Evolutionary conservation across 352 stramenopile genomes (phyloP).

Genomic region (Globisporangium takayamanum): DNA sequence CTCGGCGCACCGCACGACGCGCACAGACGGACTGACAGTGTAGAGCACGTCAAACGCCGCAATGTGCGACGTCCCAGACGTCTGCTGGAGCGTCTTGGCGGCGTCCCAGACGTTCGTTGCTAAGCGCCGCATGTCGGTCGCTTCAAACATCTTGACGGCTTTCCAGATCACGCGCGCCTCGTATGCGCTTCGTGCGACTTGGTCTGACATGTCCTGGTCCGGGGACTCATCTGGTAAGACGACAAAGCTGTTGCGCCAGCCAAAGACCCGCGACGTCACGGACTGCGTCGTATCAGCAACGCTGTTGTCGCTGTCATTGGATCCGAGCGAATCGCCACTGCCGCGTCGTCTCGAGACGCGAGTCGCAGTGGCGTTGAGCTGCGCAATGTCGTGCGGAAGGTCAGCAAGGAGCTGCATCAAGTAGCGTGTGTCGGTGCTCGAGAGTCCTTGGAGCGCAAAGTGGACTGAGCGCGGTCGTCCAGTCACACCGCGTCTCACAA

Average conservation of each 20-base stretch:
- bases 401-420: slow-evolving; percentile 28
- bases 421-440: slow-evolving; percentile 27
- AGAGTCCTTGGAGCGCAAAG: slow-evolving; percentile 27
- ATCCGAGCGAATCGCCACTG: not conserved
- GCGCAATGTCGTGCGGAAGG: slow-evolving; percentile 31
- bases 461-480: slow-evolving; percentile 25
- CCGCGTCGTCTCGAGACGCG: slow-evolving; percentile 5
- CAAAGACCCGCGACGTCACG: slow-evolving; percentile 16
- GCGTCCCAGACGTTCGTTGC: slow-evolving; percentile 30
- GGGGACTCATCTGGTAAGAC: slow-evolving; percentile 7
- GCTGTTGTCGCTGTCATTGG: not conserved
- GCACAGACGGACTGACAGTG: slow-evolving; percentile 21
- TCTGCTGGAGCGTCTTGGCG: slow-evolving; percentile 4
- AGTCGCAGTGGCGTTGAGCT: slow-evolving; percentile 25
- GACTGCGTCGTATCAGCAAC: slow-evolving; percentile 4
- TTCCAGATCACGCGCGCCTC: slow-evolving; percentile 31
- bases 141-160: slow-evolving; percentile 31
- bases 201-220: slow-evolving; percentile 4
- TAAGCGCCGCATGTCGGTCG: slow-evolving; percentile 23
- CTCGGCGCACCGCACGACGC: slow-evolving; percentile 26
- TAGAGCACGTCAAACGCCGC: slow-evolving; percentile 22
- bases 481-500: slow-evolving; percentile 2
- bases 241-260: slow-evolving; percentile 30
- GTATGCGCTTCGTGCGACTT: slow-evolving; percentile 6
- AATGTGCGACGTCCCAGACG: not conserved